Conservation (phyloP, 1,284 basidiomycete species). For the Cerioporus squamosus region DNA sequence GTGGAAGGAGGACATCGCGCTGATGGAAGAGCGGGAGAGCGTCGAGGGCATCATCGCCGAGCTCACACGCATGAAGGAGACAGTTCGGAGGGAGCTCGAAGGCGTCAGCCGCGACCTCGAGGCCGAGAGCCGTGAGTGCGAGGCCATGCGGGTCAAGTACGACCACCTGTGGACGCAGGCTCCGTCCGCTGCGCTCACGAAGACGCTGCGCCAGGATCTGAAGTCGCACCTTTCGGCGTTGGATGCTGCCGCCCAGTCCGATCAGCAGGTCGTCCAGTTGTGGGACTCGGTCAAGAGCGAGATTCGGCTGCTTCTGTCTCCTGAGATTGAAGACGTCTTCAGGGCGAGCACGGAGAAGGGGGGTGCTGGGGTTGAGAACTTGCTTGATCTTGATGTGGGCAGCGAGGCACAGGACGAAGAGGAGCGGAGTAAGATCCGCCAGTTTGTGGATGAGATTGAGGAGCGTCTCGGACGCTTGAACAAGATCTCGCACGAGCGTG, state of each 20-base stretch:
- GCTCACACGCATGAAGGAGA: conserved; percentile 65
- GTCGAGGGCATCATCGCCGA: conserved; percentile 68
- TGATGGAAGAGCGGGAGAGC: conserved; percentile 67
- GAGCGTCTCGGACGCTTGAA: conserved; percentile 77
- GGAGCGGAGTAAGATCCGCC: conserved; percentile 69
- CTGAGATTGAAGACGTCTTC: conserved; percentile 75
- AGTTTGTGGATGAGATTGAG: conserved; percentile 77
- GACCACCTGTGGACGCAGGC: conserved; percentile 89
- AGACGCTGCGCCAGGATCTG: conserved; percentile 77
- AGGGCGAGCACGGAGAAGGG: conserved; percentile 56
- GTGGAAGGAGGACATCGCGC: conserved; percentile 79
- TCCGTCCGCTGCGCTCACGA: conserved; percentile 80
- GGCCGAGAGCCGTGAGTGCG: conserved; percentile 81
- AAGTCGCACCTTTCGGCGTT: conserved; percentile 80
- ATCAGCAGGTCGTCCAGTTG: conserved; percentile 74
- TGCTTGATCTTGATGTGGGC: conserved; percentile 75
- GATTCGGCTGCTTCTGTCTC: conserved; percentile 67
- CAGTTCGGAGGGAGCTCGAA: conserved; percentile 66
- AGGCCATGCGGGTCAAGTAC: conserved; percentile 84
- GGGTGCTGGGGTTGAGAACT: conserved; percentile 50
- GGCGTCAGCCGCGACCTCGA: conserved; percentile 69
- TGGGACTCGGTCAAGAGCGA: conserved; percentile 80
- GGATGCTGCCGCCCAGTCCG: conserved; percentile 79
- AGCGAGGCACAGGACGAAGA: conserved; percentile 66
- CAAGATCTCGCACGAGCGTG: conserved; percentile 85